These are phyloP conservation scores for Neonectria hederae DNA, from an alignment of 2,329 filamentous ascomycete species.

Conservation along the genomic window DNA sequence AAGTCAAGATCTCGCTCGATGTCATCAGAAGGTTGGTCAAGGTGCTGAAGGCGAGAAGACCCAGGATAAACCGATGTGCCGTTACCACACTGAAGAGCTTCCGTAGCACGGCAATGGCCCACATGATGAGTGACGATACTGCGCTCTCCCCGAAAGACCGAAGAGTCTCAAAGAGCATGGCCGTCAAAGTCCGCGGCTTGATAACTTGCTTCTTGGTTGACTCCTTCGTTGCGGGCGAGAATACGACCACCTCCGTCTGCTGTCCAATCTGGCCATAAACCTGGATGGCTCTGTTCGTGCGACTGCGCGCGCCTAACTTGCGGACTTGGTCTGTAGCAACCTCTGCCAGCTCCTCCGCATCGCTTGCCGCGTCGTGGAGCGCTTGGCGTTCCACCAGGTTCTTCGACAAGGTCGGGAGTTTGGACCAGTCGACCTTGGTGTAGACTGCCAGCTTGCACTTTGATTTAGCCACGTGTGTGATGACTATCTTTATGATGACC, in stretches of 20 bases:
- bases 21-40: constrained; percentile 79
- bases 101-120: constrained; percentile 72
- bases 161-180: constrained; percentile 76
- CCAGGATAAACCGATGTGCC: constrained; percentile 78
- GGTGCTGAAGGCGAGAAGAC: constrained; percentile 73
- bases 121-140: constrained; percentile 80
- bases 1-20: constrained; percentile 76
- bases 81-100: constrained; percentile 74
- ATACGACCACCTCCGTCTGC: constrained; percentile 70
- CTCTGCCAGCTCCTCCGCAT: constrained; percentile 79
- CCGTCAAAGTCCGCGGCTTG: constrained; percentile 69
- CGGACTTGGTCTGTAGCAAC: constrained; percentile 81
- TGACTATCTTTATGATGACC: constrained; percentile 88
- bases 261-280: constrained; percentile 81
- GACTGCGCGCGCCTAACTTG: constrained; percentile 75
- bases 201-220: constrained; percentile 66
- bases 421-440: constrained; percentile 87
- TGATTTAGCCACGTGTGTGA: constrained; percentile 91
- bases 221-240: constrained; percentile 61
- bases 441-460: constrained; percentile 92
- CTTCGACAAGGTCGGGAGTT: constrained; percentile 68
- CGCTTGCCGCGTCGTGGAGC: constrained; percentile 76
- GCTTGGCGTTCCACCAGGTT: constrained; percentile 75
- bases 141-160: constrained; percentile 80
- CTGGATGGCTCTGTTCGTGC: constrained; percentile 80